These are phyloP conservation scores for Metarhizium humberi DNA, from an alignment of 2,329 filamentous ascomycete species.

Conservation along the genomic window DNA sequence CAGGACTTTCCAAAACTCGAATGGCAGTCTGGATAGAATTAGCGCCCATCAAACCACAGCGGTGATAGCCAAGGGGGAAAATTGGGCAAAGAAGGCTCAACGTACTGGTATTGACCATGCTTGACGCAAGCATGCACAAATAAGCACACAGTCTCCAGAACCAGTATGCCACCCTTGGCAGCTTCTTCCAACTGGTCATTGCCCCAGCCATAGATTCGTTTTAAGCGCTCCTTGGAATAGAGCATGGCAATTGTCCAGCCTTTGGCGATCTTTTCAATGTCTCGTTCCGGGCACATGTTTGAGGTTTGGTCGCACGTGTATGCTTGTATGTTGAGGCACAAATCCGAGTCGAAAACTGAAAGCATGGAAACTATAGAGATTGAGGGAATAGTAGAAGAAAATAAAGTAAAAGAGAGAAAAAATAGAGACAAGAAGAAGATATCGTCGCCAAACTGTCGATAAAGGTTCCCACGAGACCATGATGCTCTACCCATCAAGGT, in stretches of 20 bases:
- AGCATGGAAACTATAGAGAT: not conserved
- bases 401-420: not conserved
- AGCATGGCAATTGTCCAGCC: conserved; percentile 28
- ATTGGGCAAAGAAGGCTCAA: not conserved
- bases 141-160: conserved; percentile 30
- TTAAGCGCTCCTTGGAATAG: conserved; percentile 24
- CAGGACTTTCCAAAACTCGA: conserved; percentile 28
- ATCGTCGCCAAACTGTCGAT: not conserved
- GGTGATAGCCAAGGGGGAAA: not conserved
- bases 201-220: conserved; percentile 21
- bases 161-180: conserved; percentile 21
- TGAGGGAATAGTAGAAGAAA: not conserved
- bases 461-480: not conserved
- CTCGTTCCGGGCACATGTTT: conserved; percentile 15
- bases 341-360: not conserved
- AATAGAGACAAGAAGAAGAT: not conserved
- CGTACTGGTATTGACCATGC: conserved; percentile 26
- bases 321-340: not conserved
- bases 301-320: not conserved
- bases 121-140: conserved; percentile 30
- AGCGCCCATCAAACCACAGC: not conserved
- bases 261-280: conserved; percentile 25
- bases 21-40: conserved; percentile 19
- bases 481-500: not conserved
- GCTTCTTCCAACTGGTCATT: conserved; percentile 23